A percentile compares a stretch with the other conserved stretches of the same genome.
Conservation (phyloP, 805 yeast species). For the Maudiozyma pseudohumilis region DNA sequence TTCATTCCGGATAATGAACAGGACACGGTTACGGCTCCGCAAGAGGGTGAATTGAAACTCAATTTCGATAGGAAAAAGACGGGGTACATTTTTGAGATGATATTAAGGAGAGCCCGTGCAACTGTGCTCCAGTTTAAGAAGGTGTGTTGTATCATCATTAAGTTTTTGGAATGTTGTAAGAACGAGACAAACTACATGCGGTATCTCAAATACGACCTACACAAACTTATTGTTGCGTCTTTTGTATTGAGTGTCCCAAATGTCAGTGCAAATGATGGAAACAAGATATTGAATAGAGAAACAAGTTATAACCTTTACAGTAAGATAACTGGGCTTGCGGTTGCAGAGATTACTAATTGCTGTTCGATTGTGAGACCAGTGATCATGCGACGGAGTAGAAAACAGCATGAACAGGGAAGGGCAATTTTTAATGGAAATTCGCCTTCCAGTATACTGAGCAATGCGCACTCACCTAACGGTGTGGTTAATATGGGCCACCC, state of each 20-base stretch:
- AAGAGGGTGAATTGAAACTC: neutral
- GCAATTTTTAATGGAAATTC: neutral
- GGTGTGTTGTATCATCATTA: conserved; percentile 18
- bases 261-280: conserved; percentile 6
- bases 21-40: neutral
- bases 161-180: conserved; percentile 16
- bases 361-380: conserved; percentile 21
- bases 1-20: conserved; percentile 3
- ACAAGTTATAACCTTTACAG: conserved; percentile 10
- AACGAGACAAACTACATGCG: conserved; percentile 16
- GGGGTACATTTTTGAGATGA: conserved; percentile 9
- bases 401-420: conserved; percentile 7
- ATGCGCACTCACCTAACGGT: too few species aligned
- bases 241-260: conserved; percentile 17
- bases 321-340: conserved; percentile 16
- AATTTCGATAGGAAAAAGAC: conserved; percentile 4
- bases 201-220: conserved; percentile 12
- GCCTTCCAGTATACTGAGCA: too few species aligned
- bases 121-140: conserved; percentile 17
- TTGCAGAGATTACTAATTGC: conserved; percentile 17
- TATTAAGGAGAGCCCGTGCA: conserved; percentile 13
- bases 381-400: conserved; percentile 12
- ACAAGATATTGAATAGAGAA: conserved; percentile 11
- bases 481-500: too few species aligned
- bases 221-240: conserved; percentile 15